Percentiles rank a stretch among this genome's conserved stretches.
Conservation (phyloP, 257 asterid genomes). For the Apocynum venetum region DNA sequence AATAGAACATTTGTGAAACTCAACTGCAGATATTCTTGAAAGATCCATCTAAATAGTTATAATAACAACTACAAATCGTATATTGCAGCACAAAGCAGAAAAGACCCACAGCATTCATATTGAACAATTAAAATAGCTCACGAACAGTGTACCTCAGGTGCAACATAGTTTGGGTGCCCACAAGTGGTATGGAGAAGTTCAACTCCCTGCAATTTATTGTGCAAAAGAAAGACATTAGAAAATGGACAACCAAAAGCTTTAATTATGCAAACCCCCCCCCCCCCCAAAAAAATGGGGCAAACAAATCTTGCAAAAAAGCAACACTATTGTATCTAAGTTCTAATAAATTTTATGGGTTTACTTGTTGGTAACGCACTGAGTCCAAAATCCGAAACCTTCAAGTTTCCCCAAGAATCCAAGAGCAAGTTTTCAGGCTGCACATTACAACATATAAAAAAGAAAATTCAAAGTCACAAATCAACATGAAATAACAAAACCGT, state of each 20-base stretch:
- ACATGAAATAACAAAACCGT: constrained; percentile 17
- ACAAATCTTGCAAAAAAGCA: constrained; percentile 7
- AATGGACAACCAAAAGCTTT: not conserved
- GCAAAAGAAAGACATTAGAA: not conserved
- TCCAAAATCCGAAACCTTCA: constrained; percentile 97
- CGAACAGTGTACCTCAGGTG: constrained; percentile 72
- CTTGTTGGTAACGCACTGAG: constrained; percentile 86
- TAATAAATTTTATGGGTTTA: constrained; percentile 28
- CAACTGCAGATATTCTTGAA: not conserved
- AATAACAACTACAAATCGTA: not conserved
- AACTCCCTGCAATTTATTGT: constrained; percentile 61
- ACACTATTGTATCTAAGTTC: constrained; percentile 1
- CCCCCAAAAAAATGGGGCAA: constrained; percentile 3
- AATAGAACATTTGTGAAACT: not conserved
- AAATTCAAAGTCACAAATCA: constrained; percentile 19
- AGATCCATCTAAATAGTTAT: not conserved
- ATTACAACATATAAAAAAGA: constrained; percentile 15
- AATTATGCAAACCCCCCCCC: not conserved
- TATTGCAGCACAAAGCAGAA: not conserved
- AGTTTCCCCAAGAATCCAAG: constrained; percentile 76
- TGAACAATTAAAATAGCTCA: constrained; percentile 13
- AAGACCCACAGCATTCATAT: constrained; percentile 2
- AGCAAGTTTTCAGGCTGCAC: constrained; percentile 93
- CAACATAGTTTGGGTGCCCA: constrained; percentile 97
- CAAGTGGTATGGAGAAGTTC: constrained; percentile 93